phyloP scores from a whole-genome alignment of 192 early-diverging fungal species.

The Rhizoclosmatium sp. region DNA sequence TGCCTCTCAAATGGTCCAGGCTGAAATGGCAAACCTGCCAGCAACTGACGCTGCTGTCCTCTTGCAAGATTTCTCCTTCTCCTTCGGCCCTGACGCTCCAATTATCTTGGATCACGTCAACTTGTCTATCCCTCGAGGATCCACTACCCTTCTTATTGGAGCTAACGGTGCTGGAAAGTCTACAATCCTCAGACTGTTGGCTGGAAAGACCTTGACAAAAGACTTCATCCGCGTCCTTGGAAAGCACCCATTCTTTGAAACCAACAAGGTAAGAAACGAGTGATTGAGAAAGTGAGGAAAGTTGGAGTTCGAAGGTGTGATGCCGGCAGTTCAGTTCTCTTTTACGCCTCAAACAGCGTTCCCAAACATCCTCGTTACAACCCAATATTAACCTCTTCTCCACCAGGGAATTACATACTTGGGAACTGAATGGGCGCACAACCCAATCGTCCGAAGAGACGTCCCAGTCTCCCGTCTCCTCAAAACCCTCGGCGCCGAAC shows the following conservation, averaged over 20 bases:
- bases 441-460: constrained; percentile 75
- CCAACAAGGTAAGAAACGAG: background rate
- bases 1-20: constrained; percentile 26
- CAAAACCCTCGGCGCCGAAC: constrained; percentile 67
- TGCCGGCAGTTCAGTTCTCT: too few relatives aligned
- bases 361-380: background rate
- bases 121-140: constrained; percentile 60
- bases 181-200: constrained; percentile 73
- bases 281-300: too few relatives aligned
- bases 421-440: constrained; percentile 82
- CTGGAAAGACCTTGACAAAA: constrained; percentile 72
- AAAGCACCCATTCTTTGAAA: constrained; percentile 71
- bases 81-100: constrained; percentile 65
- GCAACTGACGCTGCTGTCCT: constrained; percentile 50
- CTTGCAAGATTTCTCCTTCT: constrained; percentile 56
- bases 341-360: too few relatives aligned
- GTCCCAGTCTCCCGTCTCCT: constrained; percentile 71
- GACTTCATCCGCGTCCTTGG: constrained; percentile 66
- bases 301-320: too few relatives aligned
- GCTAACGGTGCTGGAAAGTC: constrained; percentile 78
- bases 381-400: background rate
- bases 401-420: constrained; percentile 73
- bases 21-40: constrained; percentile 27
- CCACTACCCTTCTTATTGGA: constrained; percentile 75
- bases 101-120: constrained; percentile 63